Evolutionary conservation across 805 yeast species (phyloP).

Genomic region (Saccharomycodes ludwigii): DNA sequence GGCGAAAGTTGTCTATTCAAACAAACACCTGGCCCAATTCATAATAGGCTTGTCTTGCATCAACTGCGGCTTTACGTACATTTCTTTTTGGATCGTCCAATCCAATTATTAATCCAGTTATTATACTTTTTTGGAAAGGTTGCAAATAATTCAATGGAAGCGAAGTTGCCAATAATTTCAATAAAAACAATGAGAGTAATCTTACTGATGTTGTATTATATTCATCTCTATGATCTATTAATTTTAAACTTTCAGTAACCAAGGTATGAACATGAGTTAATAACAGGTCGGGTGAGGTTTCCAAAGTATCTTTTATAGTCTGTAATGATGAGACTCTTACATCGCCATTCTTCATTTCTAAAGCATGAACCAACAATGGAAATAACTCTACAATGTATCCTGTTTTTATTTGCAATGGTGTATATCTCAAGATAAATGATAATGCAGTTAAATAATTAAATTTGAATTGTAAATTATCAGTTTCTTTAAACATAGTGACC

Average conservation of each 20-base stretch:
- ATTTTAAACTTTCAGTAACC: conserved; percentile 38
- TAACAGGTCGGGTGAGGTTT: conserved; percentile 41
- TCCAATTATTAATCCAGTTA: conserved; percentile 34
- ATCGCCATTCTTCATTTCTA: conserved; percentile 32
- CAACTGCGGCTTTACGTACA: conserved; percentile 67
- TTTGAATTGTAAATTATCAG: conserved; percentile 20
- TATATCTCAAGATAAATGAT: conserved; percentile 52
- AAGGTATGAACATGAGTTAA: conserved; percentile 43
- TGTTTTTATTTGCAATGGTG: conserved; percentile 49
- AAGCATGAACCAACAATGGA: conserved; percentile 61
- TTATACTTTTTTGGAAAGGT: conserved; percentile 39
- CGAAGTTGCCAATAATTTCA: conserved; percentile 33
- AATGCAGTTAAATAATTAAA: conserved; percentile 53
- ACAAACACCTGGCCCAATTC: conserved; percentile 34
- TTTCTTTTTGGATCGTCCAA: conserved; percentile 65
- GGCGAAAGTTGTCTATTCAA: conserved; percentile 14
- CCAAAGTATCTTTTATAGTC: conserved; percentile 44
- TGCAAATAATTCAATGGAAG: conserved; percentile 31
- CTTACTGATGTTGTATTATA: conserved; percentile 40
- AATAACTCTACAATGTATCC: conserved; percentile 52
- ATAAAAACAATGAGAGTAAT: conserved; percentile 41
- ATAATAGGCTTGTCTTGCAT: conserved; percentile 65
- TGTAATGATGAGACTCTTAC: conserved; percentile 51
- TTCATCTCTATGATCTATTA: conserved; percentile 13
- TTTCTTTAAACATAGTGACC: conserved; percentile 31